These are phyloP conservation scores for Cnidoscolus chayamansa DNA, from an alignment of 441 rosid species.

Conservation along the genomic window DNA sequence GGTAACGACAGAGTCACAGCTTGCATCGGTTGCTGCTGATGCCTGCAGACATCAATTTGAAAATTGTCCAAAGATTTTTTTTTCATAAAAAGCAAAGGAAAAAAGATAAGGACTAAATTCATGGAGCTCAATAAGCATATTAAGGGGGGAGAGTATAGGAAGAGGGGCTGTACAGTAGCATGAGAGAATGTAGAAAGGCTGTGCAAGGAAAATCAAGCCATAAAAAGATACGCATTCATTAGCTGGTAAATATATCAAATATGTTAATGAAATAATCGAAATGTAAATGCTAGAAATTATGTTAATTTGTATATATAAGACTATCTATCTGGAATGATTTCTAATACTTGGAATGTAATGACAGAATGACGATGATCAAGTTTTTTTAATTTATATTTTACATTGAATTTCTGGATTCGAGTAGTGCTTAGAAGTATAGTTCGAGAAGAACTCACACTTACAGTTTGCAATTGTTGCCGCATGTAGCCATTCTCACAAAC, in stretches of 20 bases:
- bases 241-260: not conserved
- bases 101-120: not conserved
- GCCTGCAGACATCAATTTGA: conserved; percentile 44
- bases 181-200: not conserved
- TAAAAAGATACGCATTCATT: not conserved
- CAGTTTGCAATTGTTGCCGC: conserved; percentile 80
- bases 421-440: not conserved
- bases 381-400: not conserved
- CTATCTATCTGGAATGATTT: not conserved
- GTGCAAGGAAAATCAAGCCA: conserved; percentile 3
- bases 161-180: not conserved
- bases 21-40: conserved; percentile 61
- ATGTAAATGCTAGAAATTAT: not conserved
- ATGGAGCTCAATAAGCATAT: not conserved
- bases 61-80: conserved; percentile 4
- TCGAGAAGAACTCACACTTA: conserved; percentile 28
- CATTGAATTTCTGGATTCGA: not conserved
- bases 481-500: conserved; percentile 90
- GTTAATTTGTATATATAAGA: not conserved
- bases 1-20: conserved; percentile 86
- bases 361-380: not conserved
- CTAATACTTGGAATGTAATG: not conserved
- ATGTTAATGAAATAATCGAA: not conserved
- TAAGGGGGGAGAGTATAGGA: no score
- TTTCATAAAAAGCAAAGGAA: not conserved